These are phyloP conservation scores for Infundibulicybe gibba DNA, from an alignment of 768 basidiomycete species.

Conservation along the genomic window DNA sequence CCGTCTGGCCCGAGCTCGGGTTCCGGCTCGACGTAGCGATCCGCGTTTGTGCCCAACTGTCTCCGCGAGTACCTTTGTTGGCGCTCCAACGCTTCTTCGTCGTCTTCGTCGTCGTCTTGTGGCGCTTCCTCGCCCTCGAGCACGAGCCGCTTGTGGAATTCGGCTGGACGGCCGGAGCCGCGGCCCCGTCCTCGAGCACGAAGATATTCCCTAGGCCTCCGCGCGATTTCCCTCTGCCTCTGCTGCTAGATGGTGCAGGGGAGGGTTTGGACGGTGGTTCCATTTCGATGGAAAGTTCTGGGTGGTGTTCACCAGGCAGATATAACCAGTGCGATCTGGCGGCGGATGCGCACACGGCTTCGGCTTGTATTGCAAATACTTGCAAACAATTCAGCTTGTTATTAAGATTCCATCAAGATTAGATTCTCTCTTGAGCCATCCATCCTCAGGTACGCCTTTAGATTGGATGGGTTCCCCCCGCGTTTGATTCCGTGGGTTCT, in stretches of 20 bases:
- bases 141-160: conserved; percentile 56
- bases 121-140: conserved; percentile 52
- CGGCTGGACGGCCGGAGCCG: conserved; percentile 59
- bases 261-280: no score
- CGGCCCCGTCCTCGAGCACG: conserved; percentile 66
- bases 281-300: no score
- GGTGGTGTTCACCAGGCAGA: no score
- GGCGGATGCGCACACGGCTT: no score
- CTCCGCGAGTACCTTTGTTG: conserved; percentile 52
- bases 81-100: conserved; percentile 47
- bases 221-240: conserved; percentile 21
- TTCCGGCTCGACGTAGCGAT: conserved; percentile 71
- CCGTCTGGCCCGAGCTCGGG: conserved; percentile 72
- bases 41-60: conserved; percentile 63
- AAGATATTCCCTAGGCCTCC: conserved; percentile 71
- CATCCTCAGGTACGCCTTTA: no score
- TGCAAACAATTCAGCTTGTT: no score
- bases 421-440: no score
- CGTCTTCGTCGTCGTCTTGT: conserved; percentile 36
- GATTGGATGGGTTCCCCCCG: no score
- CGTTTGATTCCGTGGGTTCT: no score
- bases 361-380: no score
- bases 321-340: no score
- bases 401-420: no score
- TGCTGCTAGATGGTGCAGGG: conserved; percentile 5